Percentiles rank a stretch among this genome's conserved stretches.
phyloP scores from a whole-genome alignment of 805 yeast genomes.

The Huiozyma naganishii region DNA sequence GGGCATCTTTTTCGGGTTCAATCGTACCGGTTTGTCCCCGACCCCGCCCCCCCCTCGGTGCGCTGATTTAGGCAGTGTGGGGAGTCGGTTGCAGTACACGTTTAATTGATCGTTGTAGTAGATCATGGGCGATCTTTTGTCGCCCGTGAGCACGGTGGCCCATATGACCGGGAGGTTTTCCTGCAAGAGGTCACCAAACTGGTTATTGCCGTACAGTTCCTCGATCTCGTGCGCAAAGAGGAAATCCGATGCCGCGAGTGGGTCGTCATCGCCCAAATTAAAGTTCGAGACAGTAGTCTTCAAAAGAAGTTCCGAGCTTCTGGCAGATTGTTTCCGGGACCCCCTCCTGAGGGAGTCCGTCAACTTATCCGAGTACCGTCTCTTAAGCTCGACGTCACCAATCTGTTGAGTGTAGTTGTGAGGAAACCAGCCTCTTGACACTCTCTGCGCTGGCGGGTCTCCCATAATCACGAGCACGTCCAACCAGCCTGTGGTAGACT shows the following conservation, averaged over 20 bases:
- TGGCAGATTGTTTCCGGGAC: not conserved
- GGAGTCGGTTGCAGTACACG: conserved; percentile 34
- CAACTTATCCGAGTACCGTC: not conserved
- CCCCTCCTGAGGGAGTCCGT: not conserved
- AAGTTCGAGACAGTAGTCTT: not conserved
- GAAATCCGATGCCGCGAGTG: not conserved
- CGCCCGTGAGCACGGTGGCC: conserved; percentile 25
- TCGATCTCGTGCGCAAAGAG: conserved; percentile 1
- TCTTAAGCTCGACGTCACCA: conserved; percentile 1
- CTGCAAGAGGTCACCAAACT: not conserved
- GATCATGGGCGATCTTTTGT: conserved; percentile 31
- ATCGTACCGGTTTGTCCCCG: not conserved
- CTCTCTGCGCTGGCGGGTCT: conserved; percentile 16
- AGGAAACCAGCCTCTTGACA: conserved; percentile 80
- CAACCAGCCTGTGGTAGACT: conserved; percentile 70
- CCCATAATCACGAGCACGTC: conserved; percentile 43
- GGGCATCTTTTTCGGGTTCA: conserved; percentile 12
- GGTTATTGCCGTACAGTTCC: not conserved
- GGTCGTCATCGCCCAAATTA: not conserved
- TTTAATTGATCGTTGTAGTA: conserved; percentile 52
- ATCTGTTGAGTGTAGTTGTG: conserved; percentile 34
- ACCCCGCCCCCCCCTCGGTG: not conserved
- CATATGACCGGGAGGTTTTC: conserved; percentile 1
- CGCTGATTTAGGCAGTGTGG: conserved; percentile 1
- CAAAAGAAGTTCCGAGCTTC: not conserved